Conservation (phyloP, 139 green algal species). For the Prasinococcaceae sp. region DNA sequence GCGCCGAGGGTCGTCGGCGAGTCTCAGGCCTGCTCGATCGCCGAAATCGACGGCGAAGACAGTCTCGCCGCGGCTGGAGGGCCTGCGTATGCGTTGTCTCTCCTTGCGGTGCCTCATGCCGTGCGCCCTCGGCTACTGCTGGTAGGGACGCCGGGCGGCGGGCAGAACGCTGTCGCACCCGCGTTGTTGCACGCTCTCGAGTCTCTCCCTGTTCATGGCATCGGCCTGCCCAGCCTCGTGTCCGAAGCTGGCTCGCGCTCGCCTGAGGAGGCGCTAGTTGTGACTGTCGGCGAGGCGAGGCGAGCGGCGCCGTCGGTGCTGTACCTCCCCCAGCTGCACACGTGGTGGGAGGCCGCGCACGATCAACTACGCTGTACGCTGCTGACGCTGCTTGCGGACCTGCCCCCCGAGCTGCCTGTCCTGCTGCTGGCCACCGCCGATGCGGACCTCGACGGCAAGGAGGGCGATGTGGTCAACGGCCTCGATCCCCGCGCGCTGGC, state of each 20-base stretch:
- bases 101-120: no score
- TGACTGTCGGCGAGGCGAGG: constrained; percentile 60
- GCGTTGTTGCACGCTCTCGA: constrained; percentile 71
- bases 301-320: constrained; percentile 64
- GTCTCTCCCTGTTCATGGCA: constrained; percentile 54
- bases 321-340: constrained; percentile 65
- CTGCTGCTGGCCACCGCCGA: constrained; percentile 72
- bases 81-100: no score
- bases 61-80: no score
- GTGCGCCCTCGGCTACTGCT: constrained; percentile 31
- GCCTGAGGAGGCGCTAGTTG: constrained; percentile 82
- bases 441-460: no score
- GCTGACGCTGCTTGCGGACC: constrained; percentile 61
- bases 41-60: constrained; percentile 3
- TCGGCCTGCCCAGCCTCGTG: constrained; percentile 66
- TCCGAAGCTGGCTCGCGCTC: constrained; percentile 45
- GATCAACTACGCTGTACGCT: constrained; percentile 53
- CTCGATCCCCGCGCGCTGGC: no score
- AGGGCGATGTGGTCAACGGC: no score
- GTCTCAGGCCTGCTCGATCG: not conserved
- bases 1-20: not conserved
- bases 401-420: constrained; percentile 61
- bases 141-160: constrained; percentile 4
- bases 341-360: constrained; percentile 43
- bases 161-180: constrained; percentile 22